Evolutionary conservation across 768 basidiomycete species (phyloP).

Genomic region (Mycena metata): DNA sequence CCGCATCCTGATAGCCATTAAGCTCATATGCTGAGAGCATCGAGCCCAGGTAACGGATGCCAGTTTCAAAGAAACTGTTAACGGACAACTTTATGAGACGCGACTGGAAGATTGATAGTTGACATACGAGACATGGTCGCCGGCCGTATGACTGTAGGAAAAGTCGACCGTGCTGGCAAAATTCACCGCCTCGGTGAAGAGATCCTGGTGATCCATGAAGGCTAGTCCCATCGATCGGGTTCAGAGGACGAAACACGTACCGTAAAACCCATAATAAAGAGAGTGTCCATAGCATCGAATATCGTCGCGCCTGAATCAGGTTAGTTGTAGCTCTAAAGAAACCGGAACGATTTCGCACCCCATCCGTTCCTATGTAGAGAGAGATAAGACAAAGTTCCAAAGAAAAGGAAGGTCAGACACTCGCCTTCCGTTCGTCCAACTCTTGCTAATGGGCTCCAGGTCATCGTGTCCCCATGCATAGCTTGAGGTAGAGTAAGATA

Average conservation of each 20-base stretch:
- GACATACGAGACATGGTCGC: conserved; percentile 26
- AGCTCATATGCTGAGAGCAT: conserved; percentile 76
- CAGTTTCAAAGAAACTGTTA: conserved; percentile 67
- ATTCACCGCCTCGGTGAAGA: conserved; percentile 29
- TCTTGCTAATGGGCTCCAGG: conserved; percentile 30
- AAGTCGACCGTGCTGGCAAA: conserved; percentile 30
- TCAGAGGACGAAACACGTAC: conserved; percentile 12
- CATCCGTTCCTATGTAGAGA: conserved; percentile 25
- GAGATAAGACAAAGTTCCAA: background rate
- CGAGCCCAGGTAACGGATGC: conserved; percentile 79
- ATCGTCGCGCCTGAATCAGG: conserved; percentile 24
- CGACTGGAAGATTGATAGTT: background rate
- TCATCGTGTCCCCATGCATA: conserved; percentile 32
- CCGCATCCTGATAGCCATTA: conserved; percentile 24
- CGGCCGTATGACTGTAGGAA: conserved; percentile 27
- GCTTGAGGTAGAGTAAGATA: conserved; percentile 13
- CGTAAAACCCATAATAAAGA: conserved; percentile 24
- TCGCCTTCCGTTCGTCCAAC: conserved; percentile 28
- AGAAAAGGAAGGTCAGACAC: background rate
- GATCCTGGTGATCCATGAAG: conserved; percentile 19
- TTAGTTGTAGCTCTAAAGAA: conserved; percentile 2
- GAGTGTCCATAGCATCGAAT: conserved; percentile 25
- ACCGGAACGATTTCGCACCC: conserved; percentile 7
- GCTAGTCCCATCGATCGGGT: background rate
- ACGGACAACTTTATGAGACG: conserved; percentile 5